These are phyloP conservation scores for Clonostachys byssicola DNA, from an alignment of 2,329 filamentous ascomycete species.

Conservation along the genomic window DNA sequence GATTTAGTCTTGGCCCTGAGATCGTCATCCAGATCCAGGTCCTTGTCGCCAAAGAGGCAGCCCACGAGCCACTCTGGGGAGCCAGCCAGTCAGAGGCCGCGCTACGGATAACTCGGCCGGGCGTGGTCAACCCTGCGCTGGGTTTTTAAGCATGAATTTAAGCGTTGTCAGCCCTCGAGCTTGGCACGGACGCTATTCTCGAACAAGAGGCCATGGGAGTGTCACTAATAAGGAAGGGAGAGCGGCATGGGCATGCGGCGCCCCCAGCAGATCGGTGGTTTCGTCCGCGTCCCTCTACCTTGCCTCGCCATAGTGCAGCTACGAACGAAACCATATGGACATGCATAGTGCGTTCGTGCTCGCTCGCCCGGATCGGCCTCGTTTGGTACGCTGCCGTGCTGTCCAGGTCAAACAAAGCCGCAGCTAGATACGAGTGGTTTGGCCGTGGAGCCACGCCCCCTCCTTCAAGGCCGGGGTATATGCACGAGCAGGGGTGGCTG, in stretches of 20 bases:
- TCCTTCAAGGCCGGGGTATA: slow-evolving; percentile 13
- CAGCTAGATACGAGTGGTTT: not conserved
- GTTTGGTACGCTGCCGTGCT: not conserved
- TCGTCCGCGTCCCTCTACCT: not conserved
- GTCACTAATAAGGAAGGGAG: not conserved
- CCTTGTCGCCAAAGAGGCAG: slow-evolving; percentile 2
- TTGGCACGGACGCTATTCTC: slow-evolving; percentile 25
- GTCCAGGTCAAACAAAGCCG: not conserved
- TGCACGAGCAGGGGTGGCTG: slow-evolving; percentile 5
- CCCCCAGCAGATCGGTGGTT: not conserved
- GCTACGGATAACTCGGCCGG: slow-evolving; percentile 13
- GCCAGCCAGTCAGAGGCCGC: slow-evolving; percentile 1
- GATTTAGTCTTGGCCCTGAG: too few species aligned
- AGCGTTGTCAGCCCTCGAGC: slow-evolving; percentile 39
- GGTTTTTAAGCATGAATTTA: slow-evolving; percentile 45
- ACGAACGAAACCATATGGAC: not conserved
- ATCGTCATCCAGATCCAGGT: not conserved
- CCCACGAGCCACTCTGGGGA: not conserved
- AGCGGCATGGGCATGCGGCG: not conserved
- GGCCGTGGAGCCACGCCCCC: not conserved
- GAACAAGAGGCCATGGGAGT: not conserved
- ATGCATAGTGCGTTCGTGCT: not conserved
- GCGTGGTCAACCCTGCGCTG: not conserved
- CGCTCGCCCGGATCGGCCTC: not conserved
- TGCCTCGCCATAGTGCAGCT: not conserved